These are phyloP conservation scores for Rhinocladiella mackenziei DNA, from an alignment of 2,329 filamentous ascomycete species.

Conservation along the genomic window DNA sequence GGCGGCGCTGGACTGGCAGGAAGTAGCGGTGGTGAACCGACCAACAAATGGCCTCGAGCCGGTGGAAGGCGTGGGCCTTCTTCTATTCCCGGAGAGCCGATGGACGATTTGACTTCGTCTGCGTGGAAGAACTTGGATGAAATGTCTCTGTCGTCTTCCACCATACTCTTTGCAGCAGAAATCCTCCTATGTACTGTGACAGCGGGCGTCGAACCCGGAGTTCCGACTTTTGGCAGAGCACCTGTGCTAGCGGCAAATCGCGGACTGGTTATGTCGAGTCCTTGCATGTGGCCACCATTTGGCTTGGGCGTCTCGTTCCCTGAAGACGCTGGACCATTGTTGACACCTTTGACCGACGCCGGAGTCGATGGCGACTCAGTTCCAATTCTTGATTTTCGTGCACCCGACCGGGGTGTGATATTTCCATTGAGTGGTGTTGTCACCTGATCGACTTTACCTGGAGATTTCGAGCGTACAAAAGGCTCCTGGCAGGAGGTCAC, in stretches of 20 bases:
- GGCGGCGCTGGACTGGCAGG: neutral
- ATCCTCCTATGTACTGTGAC: constrained; percentile 27
- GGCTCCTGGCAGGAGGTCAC: constrained; percentile 30
- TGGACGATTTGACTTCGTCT: constrained; percentile 62
- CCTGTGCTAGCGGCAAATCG: constrained; percentile 15
- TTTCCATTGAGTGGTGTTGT: constrained; percentile 60
- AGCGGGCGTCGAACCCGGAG: constrained; percentile 11
- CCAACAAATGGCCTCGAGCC: constrained; percentile 33
- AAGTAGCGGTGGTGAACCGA: constrained; percentile 14
- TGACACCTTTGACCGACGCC: constrained; percentile 4
- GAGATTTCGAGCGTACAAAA: constrained; percentile 22
- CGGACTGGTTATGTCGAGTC: constrained; percentile 17
- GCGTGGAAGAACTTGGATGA: constrained; percentile 84
- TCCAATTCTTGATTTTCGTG: constrained; percentile 64
- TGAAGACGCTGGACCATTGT: constrained; percentile 9
- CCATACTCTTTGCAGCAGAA: constrained; percentile 38
- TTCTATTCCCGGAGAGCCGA: constrained; percentile 37
- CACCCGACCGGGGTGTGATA: constrained; percentile 73
- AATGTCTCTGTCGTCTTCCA: constrained; percentile 35
- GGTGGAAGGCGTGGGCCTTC: constrained; percentile 28
- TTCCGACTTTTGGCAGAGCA: constrained; percentile 8
- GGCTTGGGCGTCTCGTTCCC: constrained; percentile 28
- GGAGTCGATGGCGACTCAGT: constrained; percentile 61
- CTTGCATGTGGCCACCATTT: constrained; percentile 4
- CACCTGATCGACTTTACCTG: constrained; percentile 42